Base-by-base conservation (phyloP, 2,329 filamentous ascomycete genomes). In the Venturia aucupariae region DNA sequence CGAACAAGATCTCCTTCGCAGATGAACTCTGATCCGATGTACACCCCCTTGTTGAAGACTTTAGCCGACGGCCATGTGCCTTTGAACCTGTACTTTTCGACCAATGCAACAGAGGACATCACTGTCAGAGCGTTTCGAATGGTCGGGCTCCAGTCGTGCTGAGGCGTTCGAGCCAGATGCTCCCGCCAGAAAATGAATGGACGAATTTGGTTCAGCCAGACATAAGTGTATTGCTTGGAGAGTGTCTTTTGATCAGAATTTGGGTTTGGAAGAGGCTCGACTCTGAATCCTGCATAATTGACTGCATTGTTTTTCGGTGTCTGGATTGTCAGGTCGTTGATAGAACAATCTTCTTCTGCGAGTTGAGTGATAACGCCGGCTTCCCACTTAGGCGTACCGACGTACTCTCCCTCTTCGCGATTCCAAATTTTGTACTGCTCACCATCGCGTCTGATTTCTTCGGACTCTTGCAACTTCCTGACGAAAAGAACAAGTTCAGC, bases 401-500 rank as follows among this genome's bases (percentile, higher is more conserved):
- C 65, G 38, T 30, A 60, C 35, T 44, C 44, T 19, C 44, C 32
- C 15, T 32, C 59, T 2, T 57, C 51, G 30, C 30, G 27, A 44
- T 63, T 54, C n/a, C 70, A 72, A 17, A 75, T 64, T 32, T 63
- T 63, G 30, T 71, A 73, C 5, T 71, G 67, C 0, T 46, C 51
- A 0, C 68, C 57, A 38, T 77, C 69, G 55, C 70, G 75, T 0
- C 66, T 66, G 4, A 79, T 67, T 5, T 70, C 67, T 11, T 76
- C 69, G 0, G 68, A 67, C 2, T 66, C 39, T 0, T 67, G 66
- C 1, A 79, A 54, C 3, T 72, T 68, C 13, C 79, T 73, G 0
- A 77, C 71, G 55, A 82, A 86, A 0, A 87, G 74, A 0, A 86
- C 83, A 3, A 86, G 70, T 65, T 87, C 84, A 1, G 83, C 84